Conservation (phyloP, 1,284 basidiomycete genomes). For the Naganishia albida region DNA sequence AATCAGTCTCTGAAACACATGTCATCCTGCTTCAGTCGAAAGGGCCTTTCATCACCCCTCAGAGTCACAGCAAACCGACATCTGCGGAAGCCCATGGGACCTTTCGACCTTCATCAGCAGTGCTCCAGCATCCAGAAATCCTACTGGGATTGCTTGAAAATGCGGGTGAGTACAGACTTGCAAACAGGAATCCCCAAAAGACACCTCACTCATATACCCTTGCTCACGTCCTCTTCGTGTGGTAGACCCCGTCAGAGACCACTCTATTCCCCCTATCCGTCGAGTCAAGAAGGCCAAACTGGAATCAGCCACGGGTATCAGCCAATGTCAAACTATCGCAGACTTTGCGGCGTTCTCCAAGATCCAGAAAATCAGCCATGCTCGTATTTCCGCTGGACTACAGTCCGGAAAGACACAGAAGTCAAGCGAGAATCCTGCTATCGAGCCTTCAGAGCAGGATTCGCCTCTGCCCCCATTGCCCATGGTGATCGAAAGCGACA, state of each 20-base stretch:
- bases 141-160: neutral
- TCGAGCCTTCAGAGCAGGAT: neutral
- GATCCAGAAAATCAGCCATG: neutral
- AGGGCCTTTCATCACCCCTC: neutral
- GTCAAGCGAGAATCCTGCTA: neutral
- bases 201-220: no score
- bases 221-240: neutral
- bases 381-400: neutral
- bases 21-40: neutral
- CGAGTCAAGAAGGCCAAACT: neutral
- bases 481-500: neutral
- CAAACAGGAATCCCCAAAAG: no score
- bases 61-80: neutral
- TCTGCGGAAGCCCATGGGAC: no score
- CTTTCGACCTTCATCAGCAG: slow-evolving; percentile 7
- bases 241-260: neutral
- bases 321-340: no score
- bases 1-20: neutral
- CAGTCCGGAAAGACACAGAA: neutral
- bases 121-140: neutral
- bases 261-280: neutral
- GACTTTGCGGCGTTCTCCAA: no score
- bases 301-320: no score
- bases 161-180: neutral
- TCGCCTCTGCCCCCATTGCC: slow-evolving; percentile 1